Evolutionary conservation across 2,329 filamentous ascomycete species (phyloP), one percentile per base, ranked within the genome.

Genomic region (Penicillium sclerotiorum): DNA sequence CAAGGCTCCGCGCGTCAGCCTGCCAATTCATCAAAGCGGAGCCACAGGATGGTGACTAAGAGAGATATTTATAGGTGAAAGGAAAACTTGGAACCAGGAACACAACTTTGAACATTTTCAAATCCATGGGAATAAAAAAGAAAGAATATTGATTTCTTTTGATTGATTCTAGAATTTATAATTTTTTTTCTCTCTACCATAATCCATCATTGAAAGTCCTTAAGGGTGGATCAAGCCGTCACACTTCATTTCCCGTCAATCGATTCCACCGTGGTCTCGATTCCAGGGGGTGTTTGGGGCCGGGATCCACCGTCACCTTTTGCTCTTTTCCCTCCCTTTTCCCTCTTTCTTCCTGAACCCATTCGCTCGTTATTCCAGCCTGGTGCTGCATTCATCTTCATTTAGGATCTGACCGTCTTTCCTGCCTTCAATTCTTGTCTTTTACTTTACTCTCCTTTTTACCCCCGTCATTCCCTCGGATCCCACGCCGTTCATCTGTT

Each of bases 301-400:
- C 35, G 35, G 44, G 45, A 39, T 39, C 45, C 45, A 47, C 52
- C 59, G 33, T 37, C 18, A 35, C 27, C 41, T 43, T 47, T 45
- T 45, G 41, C 50, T 37, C 45, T 44, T 42, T 36, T 28, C 44
- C 32, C 45, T 28, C 48, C 35, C 36, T 39, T 39, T 46, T 20
- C 43, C n/a, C 27, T 21, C 50, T 55, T 48, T 42, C 49, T 42
- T 50, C 49, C 44, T 47, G 44, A 48, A 56, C 47, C 28, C 42
- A 21, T 46, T 45, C 30, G 39, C 44, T 45, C 49, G 47, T 20
- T 27, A 15, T 42, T 43, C 40, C 30, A 57, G 56, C 58, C 59
- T 62, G 62, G 62, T 58, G 62, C 62, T 65, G 57, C 56, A 15
- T 48, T 55, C 52, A 21, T 15, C 15, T 30, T 32, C 33, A 27